Evolutionary conservation across 2,329 filamentous ascomycete species (phyloP).

Genomic region (Didymella segeticola): DNA sequence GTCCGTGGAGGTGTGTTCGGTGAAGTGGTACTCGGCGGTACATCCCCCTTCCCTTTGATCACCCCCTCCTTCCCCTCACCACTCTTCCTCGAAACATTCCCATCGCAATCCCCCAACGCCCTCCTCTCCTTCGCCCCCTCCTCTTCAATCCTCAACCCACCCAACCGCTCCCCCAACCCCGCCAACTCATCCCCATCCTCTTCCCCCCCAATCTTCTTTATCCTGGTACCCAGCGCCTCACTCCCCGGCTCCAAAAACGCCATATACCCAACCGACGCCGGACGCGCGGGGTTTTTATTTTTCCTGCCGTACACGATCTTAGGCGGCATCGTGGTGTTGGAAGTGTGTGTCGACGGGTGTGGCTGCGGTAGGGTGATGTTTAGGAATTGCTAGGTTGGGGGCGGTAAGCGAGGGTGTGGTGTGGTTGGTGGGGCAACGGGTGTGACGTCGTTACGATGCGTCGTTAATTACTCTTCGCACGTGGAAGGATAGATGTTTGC

Average conservation of each 20-base stretch:
- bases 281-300: slow-evolving; percentile 11
- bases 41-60: no score
- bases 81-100: slow-evolving; percentile 14
- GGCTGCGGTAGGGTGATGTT: slow-evolving; percentile 19
- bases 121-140: slow-evolving; percentile 2
- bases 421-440: no score
- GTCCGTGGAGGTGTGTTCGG: slow-evolving; percentile 7
- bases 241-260: slow-evolving; percentile 40
- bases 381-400: slow-evolving; percentile 15
- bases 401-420: slow-evolving; percentile 16
- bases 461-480: no score
- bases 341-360: slow-evolving; percentile 9
- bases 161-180: slow-evolving; percentile 10
- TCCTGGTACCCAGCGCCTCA: slow-evolving; percentile 18
- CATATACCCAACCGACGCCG: slow-evolving; percentile 21
- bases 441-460: no score
- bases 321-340: slow-evolving; percentile 25
- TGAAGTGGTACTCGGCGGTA: background rate
- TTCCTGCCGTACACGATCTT: slow-evolving; percentile 37
- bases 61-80: background rate
- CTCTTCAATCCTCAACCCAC: background rate
- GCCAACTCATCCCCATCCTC: slow-evolving; percentile 8
- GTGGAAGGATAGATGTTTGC: no score
- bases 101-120: slow-evolving; percentile 19
- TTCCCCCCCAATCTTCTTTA: slow-evolving; percentile 1